Evolutionary conservation across 225 moss, liverwort and hornwort species (phyloP).

Genomic region (Straminergon stramineum): DNA sequence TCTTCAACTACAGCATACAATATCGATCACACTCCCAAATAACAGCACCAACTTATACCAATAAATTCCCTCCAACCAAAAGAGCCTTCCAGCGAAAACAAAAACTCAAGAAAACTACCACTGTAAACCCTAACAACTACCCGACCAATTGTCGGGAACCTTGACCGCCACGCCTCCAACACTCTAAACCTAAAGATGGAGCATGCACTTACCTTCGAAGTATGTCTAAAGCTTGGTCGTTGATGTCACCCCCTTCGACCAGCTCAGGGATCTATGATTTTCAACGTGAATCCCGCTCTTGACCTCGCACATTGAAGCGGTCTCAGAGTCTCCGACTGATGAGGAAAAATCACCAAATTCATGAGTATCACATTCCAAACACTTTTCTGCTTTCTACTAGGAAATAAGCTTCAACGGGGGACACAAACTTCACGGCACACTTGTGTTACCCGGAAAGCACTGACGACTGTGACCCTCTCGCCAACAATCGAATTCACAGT

Average conservation of each 20-base stretch:
- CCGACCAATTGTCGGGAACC: not conserved
- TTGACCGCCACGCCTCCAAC: not conserved
- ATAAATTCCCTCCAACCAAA: not conserved
- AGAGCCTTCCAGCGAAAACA: not conserved
- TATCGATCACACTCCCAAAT: not conserved
- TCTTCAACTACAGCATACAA: not conserved
- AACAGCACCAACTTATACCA: not conserved
- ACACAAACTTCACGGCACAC: not conserved
- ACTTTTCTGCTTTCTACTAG: not conserved
- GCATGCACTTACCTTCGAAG: slow-evolving; percentile 46
- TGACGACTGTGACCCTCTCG: slow-evolving; percentile 82
- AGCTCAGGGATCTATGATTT: slow-evolving; percentile 83
- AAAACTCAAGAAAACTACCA: not conserved
- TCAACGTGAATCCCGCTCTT: slow-evolving; percentile 83
- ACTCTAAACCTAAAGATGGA: not conserved
- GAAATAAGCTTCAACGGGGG: not conserved
- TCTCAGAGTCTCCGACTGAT: slow-evolving; percentile 83
- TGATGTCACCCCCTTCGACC: slow-evolving; percentile 77
- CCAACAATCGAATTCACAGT: slow-evolving; percentile 87
- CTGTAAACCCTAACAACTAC: slow-evolving; percentile 9
- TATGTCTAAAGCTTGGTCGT: slow-evolving; percentile 80
- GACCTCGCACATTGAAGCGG: slow-evolving; percentile 84
- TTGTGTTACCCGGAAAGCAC: slow-evolving; percentile 67
- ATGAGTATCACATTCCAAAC: not conserved
- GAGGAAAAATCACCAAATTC: not conserved